Base-by-base conservation (phyloP, 1,139 yeast genomes). In the Hemisphaericaspora xylofermentans region DNA sequence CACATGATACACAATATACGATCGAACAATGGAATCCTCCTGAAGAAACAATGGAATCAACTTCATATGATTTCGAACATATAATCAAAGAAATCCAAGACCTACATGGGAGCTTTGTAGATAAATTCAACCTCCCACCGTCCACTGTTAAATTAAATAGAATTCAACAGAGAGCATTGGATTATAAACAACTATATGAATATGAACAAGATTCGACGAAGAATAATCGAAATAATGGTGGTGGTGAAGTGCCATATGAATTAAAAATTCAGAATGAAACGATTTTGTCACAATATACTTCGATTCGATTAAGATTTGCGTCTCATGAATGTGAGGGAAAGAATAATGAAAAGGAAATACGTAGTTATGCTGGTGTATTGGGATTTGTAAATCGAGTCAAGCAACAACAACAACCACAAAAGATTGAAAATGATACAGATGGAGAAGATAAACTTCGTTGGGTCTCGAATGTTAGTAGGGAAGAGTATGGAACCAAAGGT, bases 241-340 rank as follows among this genome's bases (percentile, higher is more conserved):
- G 17, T n/a, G 19, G 19, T 13, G 36, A 18, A 3, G 18, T 40
- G 13, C 45, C 54, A 32, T 55, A 63, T 42, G 51, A 57, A 25
- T 56, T 61, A 38, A 66, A 59, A 39, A 67, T 68, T 28, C 74
- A 68, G 43, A 62, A 69, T 44, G 76, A 71, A 44, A 62, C 68
- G 2, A 54, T 71, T 3, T 48, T 55, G 35, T 60, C 68, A 3
- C 72, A 71, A 40, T 71, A 68, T 52, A 68, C 63, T 9, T 59
- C 63, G 12, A 61, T 71, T n/a, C 49, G 76, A 29, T 53, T 69
- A 16, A 48, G 76, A 32, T 71, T 68, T 40, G 54, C 68, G 3
- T 56, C 59, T 13, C 44, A 47, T 9, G 42, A 50, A 28, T 30
- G 41, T 22, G 21, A 29, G 9, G 33, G 48, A 3, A 38, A 38